Conservation (phyloP, 2,329 filamentous ascomycete genomes). For the Paracamarosporium sp. region DNA sequence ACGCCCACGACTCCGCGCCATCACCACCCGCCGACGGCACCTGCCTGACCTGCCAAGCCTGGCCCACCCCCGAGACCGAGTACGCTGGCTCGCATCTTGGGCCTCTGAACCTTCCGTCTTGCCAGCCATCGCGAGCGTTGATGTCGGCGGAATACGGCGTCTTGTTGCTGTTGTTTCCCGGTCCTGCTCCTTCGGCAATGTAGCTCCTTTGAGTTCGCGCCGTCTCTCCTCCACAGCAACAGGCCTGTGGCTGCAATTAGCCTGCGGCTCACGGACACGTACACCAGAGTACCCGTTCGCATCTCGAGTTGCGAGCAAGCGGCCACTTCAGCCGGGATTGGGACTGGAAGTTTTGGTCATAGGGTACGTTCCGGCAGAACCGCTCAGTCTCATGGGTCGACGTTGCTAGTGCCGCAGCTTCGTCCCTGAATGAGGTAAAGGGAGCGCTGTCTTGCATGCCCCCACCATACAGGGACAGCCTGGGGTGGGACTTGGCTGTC, state of each 20-base stretch:
- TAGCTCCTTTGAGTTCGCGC: constrained; percentile 27
- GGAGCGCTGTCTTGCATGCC: constrained; percentile 1
- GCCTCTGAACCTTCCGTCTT: constrained; percentile 9
- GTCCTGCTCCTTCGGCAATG: constrained; percentile 33
- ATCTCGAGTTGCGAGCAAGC: background rate
- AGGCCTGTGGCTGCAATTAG: constrained; percentile 26
- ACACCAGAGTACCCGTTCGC: background rate
- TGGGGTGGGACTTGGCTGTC: constrained; percentile 15
- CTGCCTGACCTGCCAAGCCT: background rate
- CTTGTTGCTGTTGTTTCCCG: constrained; percentile 16
- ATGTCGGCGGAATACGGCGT: constrained; percentile 35
- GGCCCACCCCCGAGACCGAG: background rate
- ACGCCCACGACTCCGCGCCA: background rate
- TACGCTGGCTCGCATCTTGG: too few species aligned
- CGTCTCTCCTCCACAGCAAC: constrained; percentile 28
- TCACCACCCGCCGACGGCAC: background rate
- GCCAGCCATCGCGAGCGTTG: constrained; percentile 19
- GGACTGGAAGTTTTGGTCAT: too few species aligned
- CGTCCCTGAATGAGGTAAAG: background rate
- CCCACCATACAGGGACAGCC: constrained; percentile 1
- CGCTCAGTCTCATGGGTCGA: background rate
- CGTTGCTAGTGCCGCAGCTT: background rate
- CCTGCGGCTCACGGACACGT: constrained; percentile 10
- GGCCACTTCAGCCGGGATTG: background rate
- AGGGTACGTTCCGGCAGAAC: background rate